Evolutionary conservation across 257 asterid genomes (phyloP).

Genomic region (Solanum rostratum): DNA sequence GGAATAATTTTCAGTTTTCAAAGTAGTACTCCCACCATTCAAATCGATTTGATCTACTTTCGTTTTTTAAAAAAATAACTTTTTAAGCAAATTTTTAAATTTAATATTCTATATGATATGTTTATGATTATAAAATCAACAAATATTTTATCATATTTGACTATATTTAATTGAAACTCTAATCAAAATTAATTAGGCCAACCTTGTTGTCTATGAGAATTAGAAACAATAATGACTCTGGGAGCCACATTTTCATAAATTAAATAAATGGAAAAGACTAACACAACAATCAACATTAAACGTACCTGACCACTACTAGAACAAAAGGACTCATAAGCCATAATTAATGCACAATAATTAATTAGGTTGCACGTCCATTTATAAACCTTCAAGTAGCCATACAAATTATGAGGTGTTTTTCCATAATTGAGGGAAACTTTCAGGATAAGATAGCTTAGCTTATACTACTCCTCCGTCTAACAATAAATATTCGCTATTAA

Average conservation of each 20-base stretch:
- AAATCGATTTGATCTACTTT: background rate
- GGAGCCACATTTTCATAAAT: background rate
- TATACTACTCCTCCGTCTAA: too few species aligned
- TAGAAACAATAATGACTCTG: background rate
- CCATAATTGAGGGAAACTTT: background rate
- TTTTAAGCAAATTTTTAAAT: background rate
- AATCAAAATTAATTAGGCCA: background rate
- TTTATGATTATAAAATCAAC: background rate
- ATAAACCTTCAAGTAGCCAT: background rate
- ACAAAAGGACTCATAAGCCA: background rate
- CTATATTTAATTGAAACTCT: background rate
- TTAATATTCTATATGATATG: background rate
- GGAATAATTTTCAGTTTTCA: background rate
- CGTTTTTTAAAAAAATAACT: background rate
- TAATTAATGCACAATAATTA: background rate
- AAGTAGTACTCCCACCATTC: background rate
- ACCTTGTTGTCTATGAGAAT: background rate
- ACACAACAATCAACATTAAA: background rate
- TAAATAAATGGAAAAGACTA: background rate
- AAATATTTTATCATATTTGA: background rate
- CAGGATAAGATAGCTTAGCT: background rate
- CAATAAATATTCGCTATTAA: too few species aligned
- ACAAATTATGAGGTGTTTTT: background rate
- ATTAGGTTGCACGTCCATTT: background rate
- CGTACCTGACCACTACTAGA: background rate